Percentiles rank a stretch among this genome's conserved stretches.
These are phyloP conservation scores for Stromatinia cepivora DNA, from an alignment of 2,329 filamentous ascomycete species.

Conservation along the genomic window DNA sequence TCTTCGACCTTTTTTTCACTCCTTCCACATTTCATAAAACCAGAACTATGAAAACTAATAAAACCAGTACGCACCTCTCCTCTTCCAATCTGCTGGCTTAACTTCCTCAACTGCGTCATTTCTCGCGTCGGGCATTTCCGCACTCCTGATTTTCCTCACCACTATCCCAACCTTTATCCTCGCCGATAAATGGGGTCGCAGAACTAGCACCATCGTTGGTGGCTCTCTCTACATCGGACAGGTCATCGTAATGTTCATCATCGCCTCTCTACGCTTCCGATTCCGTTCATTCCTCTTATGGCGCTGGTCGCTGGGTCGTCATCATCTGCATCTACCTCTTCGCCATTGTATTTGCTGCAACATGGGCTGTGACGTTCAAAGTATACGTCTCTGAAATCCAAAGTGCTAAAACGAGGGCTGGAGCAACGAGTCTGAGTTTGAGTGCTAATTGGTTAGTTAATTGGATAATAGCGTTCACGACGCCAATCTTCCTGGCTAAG, in stretches of 20 bases:
- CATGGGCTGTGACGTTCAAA: constrained; percentile 57
- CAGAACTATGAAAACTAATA: not conserved
- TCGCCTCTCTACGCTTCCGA: constrained; percentile 55
- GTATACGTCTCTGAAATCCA: constrained; percentile 62
- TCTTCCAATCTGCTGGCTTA: constrained; percentile 61
- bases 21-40: not conserved
- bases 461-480: constrained; percentile 41
- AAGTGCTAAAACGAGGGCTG: constrained; percentile 54
- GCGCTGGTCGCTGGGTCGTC: constrained; percentile 51
- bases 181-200: constrained; percentile 58
- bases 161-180: constrained; percentile 57
- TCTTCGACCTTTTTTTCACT: not conserved
- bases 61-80: constrained; percentile 56
- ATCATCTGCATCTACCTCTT: constrained; percentile 53
- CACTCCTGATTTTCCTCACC: constrained; percentile 57
- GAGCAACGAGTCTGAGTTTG: constrained; percentile 54
- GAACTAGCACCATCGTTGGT: constrained; percentile 54
- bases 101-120: constrained; percentile 55
- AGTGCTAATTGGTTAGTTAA: constrained; percentile 46
- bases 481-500: constrained; percentile 38
- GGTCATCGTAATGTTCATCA: constrained; percentile 52
- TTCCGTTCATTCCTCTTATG: constrained; percentile 44
- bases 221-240: constrained; percentile 55
- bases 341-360: constrained; percentile 47
- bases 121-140: constrained; percentile 61